phyloP scores from a whole-genome alignment of 1,139 yeast genomes.

The Yamadazyma taylorii region DNA sequence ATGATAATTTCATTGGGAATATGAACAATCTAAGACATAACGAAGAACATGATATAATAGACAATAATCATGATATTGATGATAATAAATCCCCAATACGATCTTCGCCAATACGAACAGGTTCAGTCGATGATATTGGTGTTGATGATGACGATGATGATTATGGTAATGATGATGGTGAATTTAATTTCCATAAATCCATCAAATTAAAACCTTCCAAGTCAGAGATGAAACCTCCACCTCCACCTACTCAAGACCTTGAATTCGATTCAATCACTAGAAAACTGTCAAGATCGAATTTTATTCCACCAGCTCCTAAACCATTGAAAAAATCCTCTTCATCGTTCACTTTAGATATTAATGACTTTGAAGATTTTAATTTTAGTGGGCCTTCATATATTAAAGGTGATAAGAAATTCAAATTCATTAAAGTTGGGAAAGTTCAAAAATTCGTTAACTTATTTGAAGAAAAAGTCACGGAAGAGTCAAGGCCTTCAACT shows the following conservation, averaged over 20 bases:
- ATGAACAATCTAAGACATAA: constrained; percentile 37
- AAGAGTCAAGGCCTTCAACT: constrained; percentile 12
- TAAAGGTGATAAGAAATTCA: constrained; percentile 45
- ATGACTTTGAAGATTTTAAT: constrained; percentile 21
- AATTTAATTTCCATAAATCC: constrained; percentile 5
- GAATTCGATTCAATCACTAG: constrained; percentile 7
- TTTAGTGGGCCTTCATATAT: constrained; percentile 39
- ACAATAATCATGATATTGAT: background rate
- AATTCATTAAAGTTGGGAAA: constrained; percentile 48
- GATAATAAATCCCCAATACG: constrained; percentile 1
- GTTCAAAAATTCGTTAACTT: constrained; percentile 49
- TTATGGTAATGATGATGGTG: too few species aligned
- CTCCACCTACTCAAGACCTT: constrained; percentile 3
- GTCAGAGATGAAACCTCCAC: constrained; percentile 9
- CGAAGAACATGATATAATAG: constrained; percentile 18
- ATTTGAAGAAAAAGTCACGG: constrained; percentile 41
- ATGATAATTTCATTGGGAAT: constrained; percentile 24
- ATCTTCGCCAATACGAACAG: constrained; percentile 3
- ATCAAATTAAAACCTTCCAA: constrained; percentile 14
- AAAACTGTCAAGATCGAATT: constrained; percentile 12
- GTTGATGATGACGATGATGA: too few species aligned
- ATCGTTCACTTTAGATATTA: constrained; percentile 14
- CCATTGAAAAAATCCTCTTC: constrained; percentile 14
- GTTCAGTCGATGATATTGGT: constrained; percentile 1
- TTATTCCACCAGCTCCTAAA: constrained; percentile 10